Conservation (phyloP, 2,329 filamentous ascomycete genomes). For the Didymella keratinophila region DNA sequence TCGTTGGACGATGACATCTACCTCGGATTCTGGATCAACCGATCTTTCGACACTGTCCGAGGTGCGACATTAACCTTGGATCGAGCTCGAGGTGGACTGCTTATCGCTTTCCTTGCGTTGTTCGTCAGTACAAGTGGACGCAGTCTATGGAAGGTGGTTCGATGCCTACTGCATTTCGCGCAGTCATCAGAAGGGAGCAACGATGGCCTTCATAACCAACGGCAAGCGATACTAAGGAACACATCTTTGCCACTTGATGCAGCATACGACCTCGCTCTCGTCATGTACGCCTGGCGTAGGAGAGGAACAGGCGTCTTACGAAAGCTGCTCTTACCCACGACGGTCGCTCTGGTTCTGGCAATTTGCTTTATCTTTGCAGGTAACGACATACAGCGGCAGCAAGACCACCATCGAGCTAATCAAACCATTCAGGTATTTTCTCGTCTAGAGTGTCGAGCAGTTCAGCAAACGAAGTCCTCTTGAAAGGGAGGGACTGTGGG, state of each 20-base stretch:
- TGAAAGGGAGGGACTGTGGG: slow-evolving; percentile 36
- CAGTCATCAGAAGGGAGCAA: slow-evolving; percentile 13
- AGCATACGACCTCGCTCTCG: slow-evolving; percentile 10
- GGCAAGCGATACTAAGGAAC: slow-evolving; percentile 48
- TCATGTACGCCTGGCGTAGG: slow-evolving; percentile 2
- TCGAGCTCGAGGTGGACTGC: slow-evolving; percentile 20
- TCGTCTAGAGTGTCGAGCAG: slow-evolving; percentile 44
- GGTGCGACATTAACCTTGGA: slow-evolving; percentile 31
- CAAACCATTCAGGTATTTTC: slow-evolving; percentile 32
- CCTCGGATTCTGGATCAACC: slow-evolving; percentile 33
- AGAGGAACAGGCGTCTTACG: background rate
- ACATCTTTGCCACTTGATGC: slow-evolving; percentile 23
- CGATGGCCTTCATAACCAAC: slow-evolving; percentile 44
- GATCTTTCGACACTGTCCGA: slow-evolving; percentile 7
- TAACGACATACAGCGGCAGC: background rate
- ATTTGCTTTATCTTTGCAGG: slow-evolving; percentile 6
- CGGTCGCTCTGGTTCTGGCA: background rate
- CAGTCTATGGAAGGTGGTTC: slow-evolving; percentile 27
- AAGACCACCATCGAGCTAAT: too few species aligned
- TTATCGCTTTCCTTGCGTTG: slow-evolving; percentile 37
- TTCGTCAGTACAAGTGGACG: slow-evolving; percentile 24
- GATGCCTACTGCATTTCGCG: slow-evolving; percentile 21
- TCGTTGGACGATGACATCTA: slow-evolving; percentile 11
- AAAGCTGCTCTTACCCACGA: background rate
- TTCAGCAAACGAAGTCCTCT: slow-evolving; percentile 42